Evolutionary conservation across 768 basidiomycete genomes (phyloP).

Genomic region (Calocybe indica): DNA sequence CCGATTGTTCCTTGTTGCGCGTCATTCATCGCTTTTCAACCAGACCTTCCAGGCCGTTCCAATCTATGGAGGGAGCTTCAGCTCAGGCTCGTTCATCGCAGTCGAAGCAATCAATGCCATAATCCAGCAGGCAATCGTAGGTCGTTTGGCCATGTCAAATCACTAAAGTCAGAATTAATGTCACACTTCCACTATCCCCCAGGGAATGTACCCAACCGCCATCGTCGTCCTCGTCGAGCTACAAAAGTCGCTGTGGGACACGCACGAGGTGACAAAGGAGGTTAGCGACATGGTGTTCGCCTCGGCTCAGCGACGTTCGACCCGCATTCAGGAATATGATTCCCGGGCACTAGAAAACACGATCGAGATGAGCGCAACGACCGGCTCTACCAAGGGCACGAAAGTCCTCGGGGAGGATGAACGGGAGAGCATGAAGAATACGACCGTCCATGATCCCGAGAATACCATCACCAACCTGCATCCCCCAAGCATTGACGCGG

Average conservation of each 20-base stretch:
- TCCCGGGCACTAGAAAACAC: too few relatives aligned
- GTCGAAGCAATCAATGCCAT: slow-evolving; percentile 22
- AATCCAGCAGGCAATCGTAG: slow-evolving; percentile 21
- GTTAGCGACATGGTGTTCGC: slow-evolving; percentile 1
- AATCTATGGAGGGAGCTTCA: slow-evolving; percentile 20
- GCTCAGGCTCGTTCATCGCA: slow-evolving; percentile 13
- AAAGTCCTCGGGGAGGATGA: too few relatives aligned
- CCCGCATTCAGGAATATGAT: too few relatives aligned
- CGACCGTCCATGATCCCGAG: too few relatives aligned
- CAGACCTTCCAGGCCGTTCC: slow-evolving; percentile 24
- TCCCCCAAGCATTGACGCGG: too few relatives aligned
- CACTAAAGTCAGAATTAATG: background rate
- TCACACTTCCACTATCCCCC: background rate
- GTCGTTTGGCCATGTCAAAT: background rate
- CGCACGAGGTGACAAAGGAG: slow-evolving; percentile 11
- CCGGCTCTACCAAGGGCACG: background rate
- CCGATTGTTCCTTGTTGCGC: background rate
- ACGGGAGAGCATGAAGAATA: too few relatives aligned
- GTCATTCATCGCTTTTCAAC: background rate
- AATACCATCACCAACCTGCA: too few relatives aligned
- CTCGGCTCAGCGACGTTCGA: background rate
- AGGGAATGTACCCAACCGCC: slow-evolving; percentile 24
- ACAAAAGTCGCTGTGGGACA: slow-evolving; percentile 21
- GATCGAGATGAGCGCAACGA: slow-evolving; percentile 5
- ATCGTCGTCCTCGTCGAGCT: slow-evolving; percentile 23